Conservation (phyloP, 2,329 filamentous ascomycete genomes). For the Cladosporium sp. region DNA sequence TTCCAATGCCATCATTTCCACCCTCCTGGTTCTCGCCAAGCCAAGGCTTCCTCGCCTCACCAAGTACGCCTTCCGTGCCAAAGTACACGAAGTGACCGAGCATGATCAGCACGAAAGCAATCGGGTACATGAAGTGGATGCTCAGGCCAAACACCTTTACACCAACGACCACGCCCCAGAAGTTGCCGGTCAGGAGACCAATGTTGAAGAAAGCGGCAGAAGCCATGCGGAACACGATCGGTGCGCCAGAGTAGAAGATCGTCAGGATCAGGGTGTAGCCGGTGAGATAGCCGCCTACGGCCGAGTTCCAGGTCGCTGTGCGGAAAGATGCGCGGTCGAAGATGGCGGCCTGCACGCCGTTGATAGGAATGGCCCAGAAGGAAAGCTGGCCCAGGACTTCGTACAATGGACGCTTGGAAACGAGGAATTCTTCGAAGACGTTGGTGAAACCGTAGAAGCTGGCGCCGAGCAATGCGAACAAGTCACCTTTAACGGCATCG, state of each 20-base stretch:
- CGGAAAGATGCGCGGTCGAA: slow-evolving; percentile 77
- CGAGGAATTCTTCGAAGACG: slow-evolving; percentile 90
- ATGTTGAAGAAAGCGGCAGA: slow-evolving; percentile 97
- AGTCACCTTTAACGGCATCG: slow-evolving; percentile 80
- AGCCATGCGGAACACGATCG: slow-evolving; percentile 82
- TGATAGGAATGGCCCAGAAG: slow-evolving; percentile 84
- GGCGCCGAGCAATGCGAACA: slow-evolving; percentile 85
- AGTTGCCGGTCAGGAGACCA: slow-evolving; percentile 86
- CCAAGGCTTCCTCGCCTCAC: slow-evolving; percentile 96
- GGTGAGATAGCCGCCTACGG: slow-evolving; percentile 73
- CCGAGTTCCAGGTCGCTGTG: slow-evolving; percentile 39
- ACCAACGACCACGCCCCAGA: slow-evolving; percentile 95
- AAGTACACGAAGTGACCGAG: slow-evolving; percentile 85
- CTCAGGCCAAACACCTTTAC: slow-evolving; percentile 75
- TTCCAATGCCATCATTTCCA: slow-evolving; percentile 76
- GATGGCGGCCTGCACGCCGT: slow-evolving; percentile 83
- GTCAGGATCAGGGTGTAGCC: slow-evolving; percentile 82
- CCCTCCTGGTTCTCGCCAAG: slow-evolving; percentile 79
- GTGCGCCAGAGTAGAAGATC: slow-evolving; percentile 84
- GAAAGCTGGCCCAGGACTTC: slow-evolving; percentile 91
- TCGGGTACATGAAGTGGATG: slow-evolving; percentile 89
- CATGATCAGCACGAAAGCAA: slow-evolving; percentile 92
- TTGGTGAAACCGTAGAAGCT: slow-evolving; percentile 90
- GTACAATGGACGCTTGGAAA: slow-evolving; percentile 80
- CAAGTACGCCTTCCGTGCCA: slow-evolving; percentile 72